phyloP scores from a whole-genome alignment of 768 basidiomycete species.

The Lentinus tigrinus region DNA sequence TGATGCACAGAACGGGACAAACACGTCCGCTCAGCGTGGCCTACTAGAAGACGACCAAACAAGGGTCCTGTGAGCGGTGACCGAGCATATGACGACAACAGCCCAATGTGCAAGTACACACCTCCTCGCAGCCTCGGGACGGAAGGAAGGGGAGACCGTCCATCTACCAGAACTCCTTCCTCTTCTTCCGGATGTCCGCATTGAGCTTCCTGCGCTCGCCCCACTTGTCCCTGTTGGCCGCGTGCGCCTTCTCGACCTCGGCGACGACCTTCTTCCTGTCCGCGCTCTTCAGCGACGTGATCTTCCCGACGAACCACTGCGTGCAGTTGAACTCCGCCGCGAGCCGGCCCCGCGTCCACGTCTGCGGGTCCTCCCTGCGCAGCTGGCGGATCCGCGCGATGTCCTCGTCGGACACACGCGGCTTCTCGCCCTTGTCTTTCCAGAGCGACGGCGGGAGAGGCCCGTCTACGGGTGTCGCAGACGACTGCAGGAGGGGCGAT shows the following conservation, averaged over 20 bases:
- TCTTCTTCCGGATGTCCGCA: slow-evolving; percentile 63
- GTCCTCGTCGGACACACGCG: slow-evolving; percentile 49
- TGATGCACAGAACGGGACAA: too few species aligned
- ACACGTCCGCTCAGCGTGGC: too few species aligned
- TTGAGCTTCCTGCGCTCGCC: slow-evolving; percentile 65
- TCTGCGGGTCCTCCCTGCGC: slow-evolving; percentile 53
- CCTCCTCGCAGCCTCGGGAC: background rate
- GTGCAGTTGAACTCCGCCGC: slow-evolving; percentile 78
- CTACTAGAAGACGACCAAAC: too few species aligned
- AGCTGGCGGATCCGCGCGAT: slow-evolving; percentile 59
- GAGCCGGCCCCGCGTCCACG: slow-evolving; percentile 63
- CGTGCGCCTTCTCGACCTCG: slow-evolving; percentile 47
- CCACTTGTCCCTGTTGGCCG: slow-evolving; percentile 55
- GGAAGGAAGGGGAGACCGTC: too few species aligned
- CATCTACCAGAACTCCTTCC: slow-evolving; percentile 69
- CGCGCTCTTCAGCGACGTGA: slow-evolving; percentile 60
- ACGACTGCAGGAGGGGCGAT: slow-evolving; percentile 64
- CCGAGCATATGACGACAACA: too few species aligned
- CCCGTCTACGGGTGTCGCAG: slow-evolving; percentile 20
- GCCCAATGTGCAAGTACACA: too few species aligned
- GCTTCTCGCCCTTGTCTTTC: slow-evolving; percentile 20
- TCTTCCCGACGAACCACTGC: slow-evolving; percentile 58
- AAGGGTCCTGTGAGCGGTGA: too few species aligned
- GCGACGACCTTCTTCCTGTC: slow-evolving; percentile 43
- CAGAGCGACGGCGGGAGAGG: slow-evolving; percentile 27